Evolutionary conservation across 192 early-diverging fungal genomes (phyloP).

Genomic region (Entomortierella lignicola): DNA sequence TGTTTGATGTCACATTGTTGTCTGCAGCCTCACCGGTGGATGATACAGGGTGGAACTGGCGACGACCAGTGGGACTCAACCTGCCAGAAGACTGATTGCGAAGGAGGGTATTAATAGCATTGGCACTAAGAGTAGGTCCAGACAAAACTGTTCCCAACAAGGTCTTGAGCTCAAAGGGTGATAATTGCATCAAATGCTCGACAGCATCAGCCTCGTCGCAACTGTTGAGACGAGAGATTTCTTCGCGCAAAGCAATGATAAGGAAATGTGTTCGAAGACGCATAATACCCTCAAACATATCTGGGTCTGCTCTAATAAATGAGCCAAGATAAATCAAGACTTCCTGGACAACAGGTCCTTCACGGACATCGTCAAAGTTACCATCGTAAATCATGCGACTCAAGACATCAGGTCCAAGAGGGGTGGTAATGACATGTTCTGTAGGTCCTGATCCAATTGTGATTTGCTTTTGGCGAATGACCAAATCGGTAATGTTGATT

Average conservation of each 20-base stretch:
- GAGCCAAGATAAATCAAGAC: slow-evolving; percentile 83
- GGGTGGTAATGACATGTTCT: slow-evolving; percentile 76
- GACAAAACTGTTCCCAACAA: slow-evolving; percentile 79
- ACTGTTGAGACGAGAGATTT: slow-evolving; percentile 77
- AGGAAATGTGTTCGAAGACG: slow-evolving; percentile 84
- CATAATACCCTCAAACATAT: slow-evolving; percentile 86
- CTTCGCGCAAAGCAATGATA: slow-evolving; percentile 88
- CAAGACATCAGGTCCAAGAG: slow-evolving; percentile 76
- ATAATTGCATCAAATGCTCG: slow-evolving; percentile 83
- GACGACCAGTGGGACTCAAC: slow-evolving; percentile 42
- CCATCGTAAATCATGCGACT: slow-evolving; percentile 72
- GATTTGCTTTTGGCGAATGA: slow-evolving; percentile 81
- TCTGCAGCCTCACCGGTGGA: slow-evolving; percentile 1
- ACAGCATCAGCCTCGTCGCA: slow-evolving; percentile 85
- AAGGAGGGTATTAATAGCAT: slow-evolving; percentile 54
- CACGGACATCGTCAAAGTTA: slow-evolving; percentile 81
- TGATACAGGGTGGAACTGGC: neutral
- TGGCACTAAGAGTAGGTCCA: slow-evolving; percentile 63
- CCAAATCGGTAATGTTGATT: slow-evolving; percentile 82
- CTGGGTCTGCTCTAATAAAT: slow-evolving; percentile 72
- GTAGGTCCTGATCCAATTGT: slow-evolving; percentile 77
- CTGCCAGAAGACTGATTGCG: slow-evolving; percentile 56
- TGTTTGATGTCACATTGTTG: slow-evolving; percentile 5
- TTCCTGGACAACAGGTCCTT: slow-evolving; percentile 87
- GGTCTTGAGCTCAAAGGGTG: slow-evolving; percentile 84